Base-by-base conservation (phyloP, 2,329 filamentous ascomycete genomes). In the Ramularia endophylla region DNA sequence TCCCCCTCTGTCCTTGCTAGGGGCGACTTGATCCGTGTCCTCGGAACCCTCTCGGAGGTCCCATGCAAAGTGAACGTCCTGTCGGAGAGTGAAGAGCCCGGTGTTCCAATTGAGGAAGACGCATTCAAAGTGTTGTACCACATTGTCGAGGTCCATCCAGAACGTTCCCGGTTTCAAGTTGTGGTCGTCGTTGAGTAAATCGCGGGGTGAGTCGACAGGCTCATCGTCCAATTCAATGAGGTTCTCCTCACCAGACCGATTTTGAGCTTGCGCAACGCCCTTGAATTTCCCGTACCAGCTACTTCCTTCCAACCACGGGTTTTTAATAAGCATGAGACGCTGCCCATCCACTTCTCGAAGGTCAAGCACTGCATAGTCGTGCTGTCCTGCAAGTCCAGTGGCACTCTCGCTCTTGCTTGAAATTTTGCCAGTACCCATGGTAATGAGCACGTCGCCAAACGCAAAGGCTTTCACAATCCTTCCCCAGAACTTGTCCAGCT, bases 61-160 rank as follows among this genome's bases (percentile, higher is more conserved):
- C 92, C 92, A 98, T 2, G 74, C 73, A 58, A 97, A 94, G 64
- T 98, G 92, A 41, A 89, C 80, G 55, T 98, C 89, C 62, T 95
- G 83, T 7, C 89, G 81, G 59, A 85, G 69, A 2, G 71, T 70
- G 65, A 98, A 98, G 1, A 95, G 70, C 0, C 77, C 75, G 0
- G 92, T 89, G 51, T 95, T 95, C 92, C 92, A 98, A 65, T 97
- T 98, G 40, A 98, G 72, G 63, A 97, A 98, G 52, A 98, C 78
- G 13, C 89, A 94, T 61, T 97, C 88, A 50, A 95, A 98, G 59
- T 95, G 82, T 56, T 95, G 88, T 27, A 87, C 77, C 3, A 95
- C 80, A 50, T 88, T 85, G 53, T 94, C 85, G 19, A 92, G 79
- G 17, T 83, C 80, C 66, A 97, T 94, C 90, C 92, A 97, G 59